Evolutionary conservation across 2,329 filamentous ascomycete species (phyloP).

Genomic region (Passalora sequoiae): DNA sequence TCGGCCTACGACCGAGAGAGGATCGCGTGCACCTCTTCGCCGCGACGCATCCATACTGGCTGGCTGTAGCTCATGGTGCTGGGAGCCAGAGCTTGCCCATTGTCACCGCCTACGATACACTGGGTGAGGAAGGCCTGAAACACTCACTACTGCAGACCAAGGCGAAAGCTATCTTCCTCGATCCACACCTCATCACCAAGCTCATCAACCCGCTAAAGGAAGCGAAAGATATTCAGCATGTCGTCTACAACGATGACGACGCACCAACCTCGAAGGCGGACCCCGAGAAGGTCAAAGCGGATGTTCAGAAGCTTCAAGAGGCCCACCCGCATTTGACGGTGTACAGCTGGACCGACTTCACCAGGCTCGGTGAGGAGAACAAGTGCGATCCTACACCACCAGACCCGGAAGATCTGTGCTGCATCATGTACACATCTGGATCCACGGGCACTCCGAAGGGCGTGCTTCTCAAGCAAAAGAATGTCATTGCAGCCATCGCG

Average conservation of each 20-base stretch:
- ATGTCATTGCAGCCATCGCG: conserved; percentile 73
- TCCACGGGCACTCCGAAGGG: conserved; percentile 88
- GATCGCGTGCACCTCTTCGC: conserved; percentile 78
- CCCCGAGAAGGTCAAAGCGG: conserved; percentile 45
- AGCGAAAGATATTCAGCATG: conserved; percentile 51
- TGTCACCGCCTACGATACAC: conserved; percentile 91
- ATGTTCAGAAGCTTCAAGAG: conserved; percentile 51
- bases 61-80: conserved; percentile 64
- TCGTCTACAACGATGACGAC: conserved; percentile 55
- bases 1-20: conserved; percentile 59
- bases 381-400: conserved; percentile 67
- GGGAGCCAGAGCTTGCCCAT: conserved; percentile 83
- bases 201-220: conserved; percentile 52
- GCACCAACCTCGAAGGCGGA: conserved; percentile 28
- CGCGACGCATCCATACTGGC: conserved; percentile 78
- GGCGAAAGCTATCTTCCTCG: conserved; percentile 78
- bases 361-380: conserved; percentile 57
- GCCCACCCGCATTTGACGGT: conserved; percentile 51
- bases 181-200: conserved; percentile 64
- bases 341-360: conserved; percentile 52
- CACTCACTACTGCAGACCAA: conserved; percentile 80
- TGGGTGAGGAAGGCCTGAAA: conserved; percentile 76
- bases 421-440: conserved; percentile 78
- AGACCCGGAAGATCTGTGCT: conserved; percentile 70
- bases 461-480: conserved; percentile 73